Conservation (phyloP, 2,329 filamentous ascomycete species). For the Penicillium glabrum region DNA sequence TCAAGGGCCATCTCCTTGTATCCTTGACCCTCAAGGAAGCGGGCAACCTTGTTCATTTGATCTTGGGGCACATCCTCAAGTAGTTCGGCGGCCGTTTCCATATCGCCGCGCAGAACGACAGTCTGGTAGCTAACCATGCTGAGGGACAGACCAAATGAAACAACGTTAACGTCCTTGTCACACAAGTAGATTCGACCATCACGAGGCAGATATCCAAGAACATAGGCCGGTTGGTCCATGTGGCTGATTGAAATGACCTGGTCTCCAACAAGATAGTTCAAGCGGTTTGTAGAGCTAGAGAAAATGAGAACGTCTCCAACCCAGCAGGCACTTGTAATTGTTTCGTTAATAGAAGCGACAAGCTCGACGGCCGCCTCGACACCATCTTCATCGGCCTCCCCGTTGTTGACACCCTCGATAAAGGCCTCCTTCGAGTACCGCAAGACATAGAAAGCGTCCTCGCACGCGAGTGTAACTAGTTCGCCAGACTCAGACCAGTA, state of each 20-base stretch:
- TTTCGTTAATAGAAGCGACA: constrained; percentile 92
- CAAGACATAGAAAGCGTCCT: constrained; percentile 92
- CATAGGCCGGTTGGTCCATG: constrained; percentile 93
- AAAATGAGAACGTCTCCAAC: constrained; percentile 99
- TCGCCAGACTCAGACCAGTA: constrained; percentile 99
- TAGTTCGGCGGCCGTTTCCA: constrained; percentile 86
- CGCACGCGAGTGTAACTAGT: constrained; percentile 86
- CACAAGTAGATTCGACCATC: constrained; percentile 94
- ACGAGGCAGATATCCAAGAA: constrained; percentile 90
- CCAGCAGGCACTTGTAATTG: constrained; percentile 92
- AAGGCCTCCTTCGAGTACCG: constrained; percentile 90
- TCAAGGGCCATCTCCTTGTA: constrained; percentile 95
- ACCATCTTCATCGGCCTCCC: constrained; percentile 82
- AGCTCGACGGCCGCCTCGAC: constrained; percentile 96
- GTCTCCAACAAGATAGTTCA: constrained; percentile 97
- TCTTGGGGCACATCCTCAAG: constrained; percentile 82
- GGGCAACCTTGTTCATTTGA: constrained; percentile 96
- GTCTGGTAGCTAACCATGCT: constrained; percentile 97
- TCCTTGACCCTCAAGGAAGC: constrained; percentile 95
- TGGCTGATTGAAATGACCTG: constrained; percentile 97
- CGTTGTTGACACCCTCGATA: constrained; percentile 75
- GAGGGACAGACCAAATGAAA: constrained; percentile 86
- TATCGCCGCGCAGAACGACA: constrained; percentile 85
- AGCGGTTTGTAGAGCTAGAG: constrained; percentile 91
- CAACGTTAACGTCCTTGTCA: constrained; percentile 91